These are phyloP conservation scores for Stachybotrys chlorohalonatus DNA, from an alignment of 2,329 filamentous ascomycete species.

Conservation along the genomic window DNA sequence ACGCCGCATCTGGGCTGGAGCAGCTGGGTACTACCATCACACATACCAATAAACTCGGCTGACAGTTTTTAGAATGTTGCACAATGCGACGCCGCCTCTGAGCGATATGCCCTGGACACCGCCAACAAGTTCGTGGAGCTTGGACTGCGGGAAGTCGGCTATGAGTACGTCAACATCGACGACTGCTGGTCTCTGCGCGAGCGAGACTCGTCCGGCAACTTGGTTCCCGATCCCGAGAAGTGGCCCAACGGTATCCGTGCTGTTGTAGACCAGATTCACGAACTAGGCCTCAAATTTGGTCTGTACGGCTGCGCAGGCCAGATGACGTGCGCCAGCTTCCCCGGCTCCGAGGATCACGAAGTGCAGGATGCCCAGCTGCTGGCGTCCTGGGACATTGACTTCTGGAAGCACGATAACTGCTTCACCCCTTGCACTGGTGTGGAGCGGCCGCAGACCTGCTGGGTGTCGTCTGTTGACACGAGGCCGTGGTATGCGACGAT, in stretches of 20 bases:
- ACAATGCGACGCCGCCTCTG: slow-evolving; percentile 3
- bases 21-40: background rate
- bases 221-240: slow-evolving; percentile 21
- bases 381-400: slow-evolving; percentile 8
- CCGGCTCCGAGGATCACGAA: slow-evolving; percentile 6
- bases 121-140: slow-evolving; percentile 13
- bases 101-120: slow-evolving; percentile 8
- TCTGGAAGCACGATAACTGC: slow-evolving; percentile 8
- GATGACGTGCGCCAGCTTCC: slow-evolving; percentile 33
- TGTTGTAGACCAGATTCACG: slow-evolving; percentile 24
- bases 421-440: slow-evolving; percentile 3
- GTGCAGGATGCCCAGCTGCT: slow-evolving; percentile 4
- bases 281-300: slow-evolving; percentile 25
- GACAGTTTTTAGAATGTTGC: background rate
- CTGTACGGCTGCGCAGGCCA: slow-evolving; percentile 33
- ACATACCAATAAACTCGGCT: background rate
- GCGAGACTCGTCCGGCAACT: slow-evolving; percentile 12
- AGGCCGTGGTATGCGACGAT: slow-evolving; percentile 20
- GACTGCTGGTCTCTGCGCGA: slow-evolving; percentile 23
- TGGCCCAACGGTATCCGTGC: slow-evolving; percentile 26
- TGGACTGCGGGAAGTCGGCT: slow-evolving; percentile 17
- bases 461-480: background rate
- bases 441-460: background rate
- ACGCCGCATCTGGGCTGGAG: background rate
- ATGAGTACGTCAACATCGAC: slow-evolving; percentile 20